Evolutionary conservation across 2,329 filamentous ascomycete species (phyloP).

Genomic region (Hymenotorrendiella dingleyae): DNA sequence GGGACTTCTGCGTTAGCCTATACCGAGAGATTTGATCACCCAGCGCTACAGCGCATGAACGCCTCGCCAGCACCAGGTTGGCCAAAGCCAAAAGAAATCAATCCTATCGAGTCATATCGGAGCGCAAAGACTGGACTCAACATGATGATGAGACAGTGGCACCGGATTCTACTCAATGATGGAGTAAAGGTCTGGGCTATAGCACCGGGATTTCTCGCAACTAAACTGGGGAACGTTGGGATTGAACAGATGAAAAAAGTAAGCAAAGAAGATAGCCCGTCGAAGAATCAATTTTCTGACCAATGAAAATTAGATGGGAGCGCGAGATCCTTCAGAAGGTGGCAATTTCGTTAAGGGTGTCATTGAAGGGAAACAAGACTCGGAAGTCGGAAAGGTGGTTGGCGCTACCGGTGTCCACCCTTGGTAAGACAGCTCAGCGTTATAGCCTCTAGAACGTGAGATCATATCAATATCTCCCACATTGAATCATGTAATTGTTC

Average conservation of each 20-base stretch:
- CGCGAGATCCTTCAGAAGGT: conserved; percentile 32
- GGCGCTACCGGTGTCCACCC: conserved; percentile 9
- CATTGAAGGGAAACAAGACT: conserved; percentile 37
- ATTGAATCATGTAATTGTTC: conserved; percentile 12
- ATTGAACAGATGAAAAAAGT: conserved; percentile 20
- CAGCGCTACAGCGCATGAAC: conserved; percentile 19
- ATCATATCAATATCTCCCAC: conserved; percentile 11
- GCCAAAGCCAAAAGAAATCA: conserved; percentile 33
- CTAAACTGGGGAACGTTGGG: conserved; percentile 33
- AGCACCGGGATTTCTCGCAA: conserved; percentile 45
- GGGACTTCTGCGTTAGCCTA: conserved; percentile 32
- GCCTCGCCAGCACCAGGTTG: conserved; percentile 32
- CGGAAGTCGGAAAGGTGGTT: conserved; percentile 36
- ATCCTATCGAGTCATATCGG: conserved; percentile 33
- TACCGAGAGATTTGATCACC: conserved; percentile 25
- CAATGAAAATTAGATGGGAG: conserved; percentile 24
- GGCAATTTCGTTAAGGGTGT: conserved; percentile 36
- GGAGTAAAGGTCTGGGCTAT: conserved; percentile 45
- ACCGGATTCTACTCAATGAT: conserved; percentile 38
- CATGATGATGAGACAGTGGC: conserved; percentile 44
- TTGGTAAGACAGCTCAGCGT: conserved; percentile 13
- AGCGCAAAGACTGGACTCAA: conserved; percentile 40
- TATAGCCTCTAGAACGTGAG: conserved; percentile 13
- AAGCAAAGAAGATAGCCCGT: conserved; percentile 10
- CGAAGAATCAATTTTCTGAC: conserved; percentile 9